phyloP scores from a whole-genome alignment of 1,284 basidiomycete species.

The Fomitopsis betulina region DNA sequence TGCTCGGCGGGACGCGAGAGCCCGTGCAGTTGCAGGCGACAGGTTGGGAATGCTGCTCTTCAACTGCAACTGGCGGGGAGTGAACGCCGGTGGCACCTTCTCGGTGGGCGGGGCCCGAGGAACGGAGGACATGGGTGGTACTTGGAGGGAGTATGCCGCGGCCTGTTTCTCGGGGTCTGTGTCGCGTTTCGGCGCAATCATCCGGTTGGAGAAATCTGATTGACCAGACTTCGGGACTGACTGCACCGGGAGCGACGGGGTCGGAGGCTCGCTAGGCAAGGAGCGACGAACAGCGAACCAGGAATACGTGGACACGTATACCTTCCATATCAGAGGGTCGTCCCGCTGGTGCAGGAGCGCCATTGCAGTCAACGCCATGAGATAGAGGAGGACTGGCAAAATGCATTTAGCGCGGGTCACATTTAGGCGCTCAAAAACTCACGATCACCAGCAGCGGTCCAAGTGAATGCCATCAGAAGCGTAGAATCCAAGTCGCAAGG shows the following conservation, averaged over 20 bases:
- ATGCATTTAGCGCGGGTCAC: not conserved
- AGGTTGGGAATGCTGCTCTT: not conserved
- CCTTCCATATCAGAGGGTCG: constrained; percentile 50
- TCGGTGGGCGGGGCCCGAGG: constrained; percentile 1
- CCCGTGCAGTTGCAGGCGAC: not conserved
- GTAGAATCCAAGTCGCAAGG: constrained; percentile 49
- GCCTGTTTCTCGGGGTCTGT: constrained; percentile 5
- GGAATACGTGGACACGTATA: constrained; percentile 44
- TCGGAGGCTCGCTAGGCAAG: constrained; percentile 20
- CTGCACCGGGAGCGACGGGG: constrained; percentile 19
- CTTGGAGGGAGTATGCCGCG: not conserved
- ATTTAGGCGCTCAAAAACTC: constrained; percentile 21
- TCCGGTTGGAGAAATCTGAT: constrained; percentile 15
- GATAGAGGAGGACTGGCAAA: constrained; percentile 39
- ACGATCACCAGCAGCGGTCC: constrained; percentile 56
- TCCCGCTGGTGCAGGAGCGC: constrained; percentile 31
- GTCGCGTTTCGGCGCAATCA: constrained; percentile 6
- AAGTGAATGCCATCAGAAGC: constrained; percentile 59
- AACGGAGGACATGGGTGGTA: constrained; percentile 2
- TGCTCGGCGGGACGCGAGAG: not conserved
- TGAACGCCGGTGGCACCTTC: not conserved
- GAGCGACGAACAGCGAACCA: constrained; percentile 22
- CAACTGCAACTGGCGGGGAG: constrained; percentile 5
- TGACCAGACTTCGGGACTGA: constrained; percentile 13
- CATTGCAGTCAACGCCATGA: constrained; percentile 32